These are phyloP conservation scores for Syzygium syzygioides DNA, from an alignment of 441 rosid genomes.

Conservation along the genomic window DNA sequence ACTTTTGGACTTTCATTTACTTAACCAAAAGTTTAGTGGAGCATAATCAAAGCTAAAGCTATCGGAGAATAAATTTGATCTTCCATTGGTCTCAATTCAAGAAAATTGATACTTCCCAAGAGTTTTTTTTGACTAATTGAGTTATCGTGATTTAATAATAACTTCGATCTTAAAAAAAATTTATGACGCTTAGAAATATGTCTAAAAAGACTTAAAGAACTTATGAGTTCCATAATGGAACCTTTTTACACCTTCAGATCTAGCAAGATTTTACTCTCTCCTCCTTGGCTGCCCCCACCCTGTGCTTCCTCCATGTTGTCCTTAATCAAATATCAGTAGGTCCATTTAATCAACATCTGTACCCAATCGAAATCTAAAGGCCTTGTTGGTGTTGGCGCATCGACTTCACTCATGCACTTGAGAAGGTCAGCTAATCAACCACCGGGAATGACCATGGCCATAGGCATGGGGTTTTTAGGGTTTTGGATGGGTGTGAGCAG, in stretches of 20 bases:
- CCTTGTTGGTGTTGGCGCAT: no score
- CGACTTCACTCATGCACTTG: not conserved
- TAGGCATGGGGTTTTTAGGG: not conserved
- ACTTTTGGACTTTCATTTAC: no score
- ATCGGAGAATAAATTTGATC: not conserved
- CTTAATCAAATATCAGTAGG: not conserved
- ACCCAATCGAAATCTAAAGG: no score
- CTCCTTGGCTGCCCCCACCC: not conserved
- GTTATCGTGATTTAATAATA: not conserved
- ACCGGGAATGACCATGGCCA: not conserved
- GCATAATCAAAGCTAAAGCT: not conserved
- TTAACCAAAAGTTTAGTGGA: no score
- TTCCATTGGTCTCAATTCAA: fast-evolving
- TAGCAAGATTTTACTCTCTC: not conserved
- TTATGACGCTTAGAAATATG: fast-evolving
- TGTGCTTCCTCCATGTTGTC: not conserved
- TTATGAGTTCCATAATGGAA: no score
- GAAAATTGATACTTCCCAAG: no score
- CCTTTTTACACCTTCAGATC: not conserved
- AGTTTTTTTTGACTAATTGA: not conserved
- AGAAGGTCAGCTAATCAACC: not conserved
- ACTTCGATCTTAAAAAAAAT: no score
- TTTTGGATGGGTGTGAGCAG: not conserved
- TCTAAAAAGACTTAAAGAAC: not conserved
- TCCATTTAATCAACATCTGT: no score